Percentiles rank a stretch among this genome's conserved stretches.
These are phyloP conservation scores for Ganoderma leucocontextum DNA, from an alignment of 1,284 basidiomycete genomes.

Conservation along the genomic window DNA sequence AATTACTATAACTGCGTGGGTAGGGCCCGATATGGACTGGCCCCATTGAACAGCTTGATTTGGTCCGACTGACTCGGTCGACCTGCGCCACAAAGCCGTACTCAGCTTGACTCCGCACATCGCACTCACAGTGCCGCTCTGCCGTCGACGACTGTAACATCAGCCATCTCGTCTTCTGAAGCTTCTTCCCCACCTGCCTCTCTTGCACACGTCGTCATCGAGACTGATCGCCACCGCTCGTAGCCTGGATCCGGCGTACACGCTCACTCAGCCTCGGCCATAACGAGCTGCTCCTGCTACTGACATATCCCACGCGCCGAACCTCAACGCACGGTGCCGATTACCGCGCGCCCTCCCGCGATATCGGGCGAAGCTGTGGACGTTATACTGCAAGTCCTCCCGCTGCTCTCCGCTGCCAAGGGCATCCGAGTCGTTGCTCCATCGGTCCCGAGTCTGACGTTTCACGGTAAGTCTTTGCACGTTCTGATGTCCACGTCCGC, in stretches of 20 bases:
- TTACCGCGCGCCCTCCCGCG: neutral
- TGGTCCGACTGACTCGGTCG: neutral
- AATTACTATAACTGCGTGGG: neutral
- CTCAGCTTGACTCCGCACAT: neutral
- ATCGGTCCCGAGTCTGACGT: slow-evolving; percentile 2
- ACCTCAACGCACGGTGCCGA: neutral
- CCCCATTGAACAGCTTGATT: slow-evolving; percentile 1
- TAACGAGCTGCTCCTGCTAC: neutral
- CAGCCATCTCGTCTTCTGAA: neutral
- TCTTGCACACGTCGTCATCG: slow-evolving; percentile 12
- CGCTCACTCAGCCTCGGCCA: neutral
- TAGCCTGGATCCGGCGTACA: neutral
- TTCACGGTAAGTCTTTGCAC: neutral
- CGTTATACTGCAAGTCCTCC: neutral
- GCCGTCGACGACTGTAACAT: neutral
- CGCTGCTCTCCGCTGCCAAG: neutral
- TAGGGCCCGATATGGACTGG: neutral
- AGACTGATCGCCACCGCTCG: slow-evolving; percentile 9
- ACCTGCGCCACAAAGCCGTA: slow-evolving; percentile 4
- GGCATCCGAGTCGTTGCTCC: neutral
- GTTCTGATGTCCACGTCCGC: neutral
- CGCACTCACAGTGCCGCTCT: slow-evolving; percentile 4
- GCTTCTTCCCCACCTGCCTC: neutral
- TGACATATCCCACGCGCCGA: neutral
- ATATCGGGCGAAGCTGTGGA: neutral